Conservation (phyloP, 2,329 filamentous ascomycete genomes). For the Ceratocystis papillata region DNA sequence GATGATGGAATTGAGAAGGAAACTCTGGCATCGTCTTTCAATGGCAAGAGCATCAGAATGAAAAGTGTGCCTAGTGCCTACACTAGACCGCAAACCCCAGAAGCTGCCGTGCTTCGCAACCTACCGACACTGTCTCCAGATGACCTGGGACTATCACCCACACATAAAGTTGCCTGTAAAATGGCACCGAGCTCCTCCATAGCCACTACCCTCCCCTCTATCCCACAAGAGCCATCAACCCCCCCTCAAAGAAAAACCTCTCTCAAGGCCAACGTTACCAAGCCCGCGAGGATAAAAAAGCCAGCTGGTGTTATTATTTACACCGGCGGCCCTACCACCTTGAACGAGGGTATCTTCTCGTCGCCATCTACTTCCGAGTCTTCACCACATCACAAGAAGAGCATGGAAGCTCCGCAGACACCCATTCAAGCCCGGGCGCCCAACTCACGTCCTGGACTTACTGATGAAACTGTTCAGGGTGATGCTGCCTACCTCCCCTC, state of each 20-base stretch:
- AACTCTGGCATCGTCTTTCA: background rate
- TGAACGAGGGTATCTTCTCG: slow-evolving; percentile 24
- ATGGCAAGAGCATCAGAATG: background rate
- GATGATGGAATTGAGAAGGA: slow-evolving; percentile 28
- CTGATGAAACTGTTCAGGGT: slow-evolving; percentile 50
- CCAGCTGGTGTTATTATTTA: slow-evolving; percentile 47
- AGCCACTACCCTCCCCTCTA: slow-evolving; percentile 25
- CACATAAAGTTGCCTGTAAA: slow-evolving; percentile 13
- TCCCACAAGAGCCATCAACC: slow-evolving; percentile 29
- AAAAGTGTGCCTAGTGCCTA: background rate
- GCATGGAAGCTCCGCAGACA: slow-evolving; percentile 35
- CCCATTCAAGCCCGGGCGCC: slow-evolving; percentile 49
- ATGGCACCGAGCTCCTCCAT: slow-evolving; percentile 24
- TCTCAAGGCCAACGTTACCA: slow-evolving; percentile 26
- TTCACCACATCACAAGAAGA: slow-evolving; percentile 33
- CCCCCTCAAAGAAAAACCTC: slow-evolving; percentile 25
- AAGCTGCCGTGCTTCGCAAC: background rate
- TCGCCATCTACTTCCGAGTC: slow-evolving; percentile 29
- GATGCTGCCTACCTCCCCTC: slow-evolving; percentile 48
- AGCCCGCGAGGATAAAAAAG: slow-evolving; percentile 32
- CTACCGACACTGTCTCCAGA: background rate
- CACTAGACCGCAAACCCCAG: background rate
- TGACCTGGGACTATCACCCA: slow-evolving; percentile 6
- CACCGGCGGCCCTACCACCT: slow-evolving; percentile 28
- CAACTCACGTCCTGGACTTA: slow-evolving; percentile 51